Evolutionary conservation across 768 basidiomycete genomes (phyloP).

Genomic region (Podaxis sp.): DNA sequence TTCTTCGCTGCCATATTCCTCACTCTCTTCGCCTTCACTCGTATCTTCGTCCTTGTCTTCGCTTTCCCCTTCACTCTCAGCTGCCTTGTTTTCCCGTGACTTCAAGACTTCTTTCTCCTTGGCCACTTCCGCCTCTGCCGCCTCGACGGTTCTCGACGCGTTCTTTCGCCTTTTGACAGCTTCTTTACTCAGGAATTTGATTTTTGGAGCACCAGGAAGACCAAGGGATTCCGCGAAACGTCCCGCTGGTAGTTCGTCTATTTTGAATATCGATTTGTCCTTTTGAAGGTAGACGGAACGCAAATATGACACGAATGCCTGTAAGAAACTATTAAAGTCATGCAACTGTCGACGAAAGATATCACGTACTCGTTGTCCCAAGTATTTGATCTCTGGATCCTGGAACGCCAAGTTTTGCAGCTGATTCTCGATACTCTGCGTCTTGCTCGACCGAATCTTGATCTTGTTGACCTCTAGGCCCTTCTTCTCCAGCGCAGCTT

Average conservation of each 20-base stretch:
- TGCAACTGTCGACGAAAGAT: neutral
- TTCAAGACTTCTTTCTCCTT: slow-evolving; percentile 15
- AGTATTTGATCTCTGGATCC: slow-evolving; percentile 95
- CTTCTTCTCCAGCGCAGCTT: slow-evolving; percentile 63
- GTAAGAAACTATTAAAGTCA: slow-evolving; percentile 5
- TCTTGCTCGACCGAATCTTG: slow-evolving; percentile 87
- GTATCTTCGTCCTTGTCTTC: slow-evolving; percentile 19
- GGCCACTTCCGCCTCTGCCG: slow-evolving; percentile 24
- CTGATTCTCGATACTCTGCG: slow-evolving; percentile 78
- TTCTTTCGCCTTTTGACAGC: slow-evolving; percentile 77
- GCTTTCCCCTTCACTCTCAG: slow-evolving; percentile 11
- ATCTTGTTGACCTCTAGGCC: slow-evolving; percentile 70
- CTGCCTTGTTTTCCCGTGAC: neutral
- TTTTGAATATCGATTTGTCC: slow-evolving; percentile 89
- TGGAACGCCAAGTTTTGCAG: slow-evolving; percentile 92
- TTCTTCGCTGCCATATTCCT: slow-evolving; percentile 17
- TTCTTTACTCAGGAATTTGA: slow-evolving; percentile 76
- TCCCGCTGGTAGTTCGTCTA: slow-evolving; percentile 77
- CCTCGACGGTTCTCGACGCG: slow-evolving; percentile 43
- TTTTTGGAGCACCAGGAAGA: slow-evolving; percentile 90
- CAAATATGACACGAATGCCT: slow-evolving; percentile 96
- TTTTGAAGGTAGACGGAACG: slow-evolving; percentile 91
- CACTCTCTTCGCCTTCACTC: slow-evolving; percentile 25
- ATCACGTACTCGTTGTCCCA: slow-evolving; percentile 79
- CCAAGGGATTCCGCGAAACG: slow-evolving; percentile 87